Conservation (phyloP, 768 basidiomycete genomes). For the Macrolepiota dolichaula region DNA sequence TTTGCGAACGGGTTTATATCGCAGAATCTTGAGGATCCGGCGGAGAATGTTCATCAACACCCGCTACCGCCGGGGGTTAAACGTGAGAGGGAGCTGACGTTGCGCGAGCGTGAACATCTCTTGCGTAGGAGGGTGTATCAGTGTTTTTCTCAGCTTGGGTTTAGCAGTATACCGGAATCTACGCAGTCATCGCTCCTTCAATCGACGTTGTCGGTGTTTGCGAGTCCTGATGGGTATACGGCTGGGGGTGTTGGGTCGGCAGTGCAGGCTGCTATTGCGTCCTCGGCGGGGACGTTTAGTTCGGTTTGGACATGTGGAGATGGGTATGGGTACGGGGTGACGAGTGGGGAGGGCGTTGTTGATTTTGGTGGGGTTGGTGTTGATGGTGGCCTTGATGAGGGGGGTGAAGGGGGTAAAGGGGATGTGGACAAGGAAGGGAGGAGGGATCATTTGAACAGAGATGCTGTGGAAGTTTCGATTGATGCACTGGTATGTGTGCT, state of each 20-base stretch:
- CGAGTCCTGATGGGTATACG: constrained; percentile 80
- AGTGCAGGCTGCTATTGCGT: constrained; percentile 89
- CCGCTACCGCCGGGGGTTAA: constrained; percentile 22
- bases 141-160: constrained; percentile 82
- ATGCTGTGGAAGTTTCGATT: constrained; percentile 76
- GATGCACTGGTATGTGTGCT: constrained; percentile 62
- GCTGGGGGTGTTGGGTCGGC: constrained; percentile 49
- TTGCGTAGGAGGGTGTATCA: constrained; percentile 85
- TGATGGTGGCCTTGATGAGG: constrained; percentile 39
- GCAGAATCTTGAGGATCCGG: constrained; percentile 63
- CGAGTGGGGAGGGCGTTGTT: constrained; percentile 50
- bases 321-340: constrained; percentile 91
- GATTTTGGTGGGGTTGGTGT: constrained; percentile 37
- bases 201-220: constrained; percentile 77
- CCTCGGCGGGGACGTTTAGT: constrained; percentile 78
- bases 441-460: constrained; percentile 63
- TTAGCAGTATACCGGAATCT: constrained; percentile 74
- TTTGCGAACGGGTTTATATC: constrained; percentile 84
- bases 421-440: constrained; percentile 30
- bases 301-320: constrained; percentile 85
- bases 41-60: constrained; percentile 34
- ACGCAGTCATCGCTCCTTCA: constrained; percentile 81
- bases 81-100: constrained; percentile 42
- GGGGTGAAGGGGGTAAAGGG: constrained; percentile 22
- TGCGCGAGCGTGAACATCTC: constrained; percentile 79